phyloP scores from a whole-genome alignment of 1,284 basidiomycete species.

The Crepidotus sp. region DNA sequence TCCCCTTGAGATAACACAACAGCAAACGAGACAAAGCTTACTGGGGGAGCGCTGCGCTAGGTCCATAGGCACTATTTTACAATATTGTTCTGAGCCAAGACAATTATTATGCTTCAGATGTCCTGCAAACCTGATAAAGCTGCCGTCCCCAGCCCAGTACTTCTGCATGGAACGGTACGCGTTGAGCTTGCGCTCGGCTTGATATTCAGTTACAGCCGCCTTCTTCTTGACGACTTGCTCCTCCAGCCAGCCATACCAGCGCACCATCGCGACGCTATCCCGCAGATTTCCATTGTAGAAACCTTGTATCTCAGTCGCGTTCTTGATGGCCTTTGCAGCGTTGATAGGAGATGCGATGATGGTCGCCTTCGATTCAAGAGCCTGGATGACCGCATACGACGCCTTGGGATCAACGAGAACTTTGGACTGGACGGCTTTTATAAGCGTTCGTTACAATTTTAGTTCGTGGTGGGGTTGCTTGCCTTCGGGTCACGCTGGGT shows the following conservation, averaged over 20 bases:
- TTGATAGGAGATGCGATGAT: constrained; percentile 16
- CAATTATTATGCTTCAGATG: too few species aligned
- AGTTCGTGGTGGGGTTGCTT: neutral
- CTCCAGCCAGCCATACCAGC: constrained; percentile 19
- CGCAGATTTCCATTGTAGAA: constrained; percentile 18
- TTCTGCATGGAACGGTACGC: constrained; percentile 14
- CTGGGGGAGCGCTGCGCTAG: constrained; percentile 17
- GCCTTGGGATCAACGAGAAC: constrained; percentile 18
- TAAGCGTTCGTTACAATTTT: neutral
- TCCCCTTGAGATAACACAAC: neutral
- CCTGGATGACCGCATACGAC: constrained; percentile 16
- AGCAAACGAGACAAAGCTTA: neutral
- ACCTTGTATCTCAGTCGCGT: constrained; percentile 13
- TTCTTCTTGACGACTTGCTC: constrained; percentile 18
- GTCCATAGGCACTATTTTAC: constrained; percentile 14
- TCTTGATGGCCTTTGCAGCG: constrained; percentile 16
- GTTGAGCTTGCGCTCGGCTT: constrained; percentile 14
- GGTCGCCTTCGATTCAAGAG: constrained; percentile 14
- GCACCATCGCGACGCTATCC: constrained; percentile 17
- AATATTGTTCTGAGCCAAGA: neutral
- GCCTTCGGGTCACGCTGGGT: constrained; percentile 11
- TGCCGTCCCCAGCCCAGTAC: constrained; percentile 13
- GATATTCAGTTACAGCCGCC: constrained; percentile 13
- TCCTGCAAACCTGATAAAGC: constrained; percentile 13
- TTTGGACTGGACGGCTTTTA: neutral